Evolutionary conservation across 1,284 basidiomycete species (phyloP).

Genomic region (Pholiota adiposa): DNA sequence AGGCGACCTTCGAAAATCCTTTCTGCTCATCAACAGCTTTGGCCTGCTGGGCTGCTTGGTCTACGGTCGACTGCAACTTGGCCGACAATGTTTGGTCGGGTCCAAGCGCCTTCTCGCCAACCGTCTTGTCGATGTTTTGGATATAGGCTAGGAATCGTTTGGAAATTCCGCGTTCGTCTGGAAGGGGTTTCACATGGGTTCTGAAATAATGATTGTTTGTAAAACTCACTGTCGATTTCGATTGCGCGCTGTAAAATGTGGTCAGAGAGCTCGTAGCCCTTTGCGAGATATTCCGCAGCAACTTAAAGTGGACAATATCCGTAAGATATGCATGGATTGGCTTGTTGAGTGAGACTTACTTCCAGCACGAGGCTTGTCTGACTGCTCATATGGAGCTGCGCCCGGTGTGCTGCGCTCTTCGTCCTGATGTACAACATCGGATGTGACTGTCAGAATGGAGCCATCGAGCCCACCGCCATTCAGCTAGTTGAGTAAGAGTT

Average conservation of each 20-base stretch:
- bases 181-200: neutral
- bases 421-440: conserved; percentile 64
- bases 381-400: conserved; percentile 61
- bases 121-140: conserved; percentile 65
- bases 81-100: conserved; percentile 76
- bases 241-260: conserved; percentile 83
- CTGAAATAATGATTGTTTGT: neutral
- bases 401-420: conserved; percentile 45
- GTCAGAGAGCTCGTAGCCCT: conserved; percentile 85
- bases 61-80: conserved; percentile 69
- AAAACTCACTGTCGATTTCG: conserved; percentile 76
- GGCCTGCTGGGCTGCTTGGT: conserved; percentile 65
- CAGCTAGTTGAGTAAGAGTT: conserved; percentile 44
- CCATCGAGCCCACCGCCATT: conserved; percentile 76
- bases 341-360: conserved; percentile 48
- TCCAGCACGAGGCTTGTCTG: conserved; percentile 82
- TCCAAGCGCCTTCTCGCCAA: conserved; percentile 73
- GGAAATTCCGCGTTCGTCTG: conserved; percentile 88
- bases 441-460: conserved; percentile 61
- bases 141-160: conserved; percentile 82
- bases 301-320: conserved; percentile 55
- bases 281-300: conserved; percentile 89
- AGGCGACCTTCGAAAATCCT: conserved; percentile 71
- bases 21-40: conserved; percentile 82
- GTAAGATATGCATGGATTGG: neutral